These are phyloP conservation scores for Porpolomopsis calyptriformis DNA, from an alignment of 768 basidiomycete genomes.

Conservation along the genomic window DNA sequence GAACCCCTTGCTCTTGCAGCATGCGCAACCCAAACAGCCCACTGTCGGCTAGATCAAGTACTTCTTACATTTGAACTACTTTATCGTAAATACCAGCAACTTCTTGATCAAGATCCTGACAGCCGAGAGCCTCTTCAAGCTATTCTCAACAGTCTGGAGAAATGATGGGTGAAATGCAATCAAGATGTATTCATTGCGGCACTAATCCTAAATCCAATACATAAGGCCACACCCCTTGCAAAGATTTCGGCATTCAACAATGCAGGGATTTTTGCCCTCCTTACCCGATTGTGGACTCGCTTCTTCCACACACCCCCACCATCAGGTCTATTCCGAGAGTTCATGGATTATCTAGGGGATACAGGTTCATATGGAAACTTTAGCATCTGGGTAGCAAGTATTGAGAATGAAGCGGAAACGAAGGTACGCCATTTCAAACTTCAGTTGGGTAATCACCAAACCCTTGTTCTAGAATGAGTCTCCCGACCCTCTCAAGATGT, in stretches of 20 bases:
- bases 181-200: too few relatives aligned
- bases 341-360: too few relatives aligned
- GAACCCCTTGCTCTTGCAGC: conserved; percentile 22
- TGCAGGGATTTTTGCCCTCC: neutral
- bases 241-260: neutral
- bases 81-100: conserved; percentile 9
- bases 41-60: conserved; percentile 22
- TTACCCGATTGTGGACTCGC: neutral
- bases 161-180: conserved; percentile 15
- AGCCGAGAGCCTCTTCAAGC: conserved; percentile 12
- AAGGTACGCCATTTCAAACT: neutral
- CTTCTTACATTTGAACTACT: conserved; percentile 23
- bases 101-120: conserved; percentile 12
- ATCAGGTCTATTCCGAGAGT: neutral
- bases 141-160: conserved; percentile 19
- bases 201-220: conserved; percentile 7
- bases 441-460: too few relatives aligned
- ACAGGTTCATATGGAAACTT: neutral
- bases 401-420: neutral
- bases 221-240: neutral
- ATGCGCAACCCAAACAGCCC: conserved; percentile 19
- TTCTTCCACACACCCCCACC: neutral
- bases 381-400: too few relatives aligned
- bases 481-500: conserved; percentile 8
- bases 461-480: conserved; percentile 1